A percentile compares a stretch with the other conserved stretches of the same genome.
Conservation (phyloP, 352 stramenopile species). For the Plasmopara halstedii region DNA sequence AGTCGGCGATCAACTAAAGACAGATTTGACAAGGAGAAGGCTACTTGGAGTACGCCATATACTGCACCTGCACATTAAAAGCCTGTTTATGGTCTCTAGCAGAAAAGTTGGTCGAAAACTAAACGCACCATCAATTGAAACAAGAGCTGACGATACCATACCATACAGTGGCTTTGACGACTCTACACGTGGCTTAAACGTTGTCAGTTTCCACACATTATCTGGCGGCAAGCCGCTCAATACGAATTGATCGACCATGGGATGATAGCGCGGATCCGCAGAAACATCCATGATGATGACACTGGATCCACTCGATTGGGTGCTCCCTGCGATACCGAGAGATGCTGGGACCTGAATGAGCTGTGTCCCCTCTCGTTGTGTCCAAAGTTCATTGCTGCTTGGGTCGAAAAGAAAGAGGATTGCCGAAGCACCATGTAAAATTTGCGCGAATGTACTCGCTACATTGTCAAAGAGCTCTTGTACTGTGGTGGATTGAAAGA, state of each 20-base stretch:
- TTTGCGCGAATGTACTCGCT: slow-evolving; percentile 27
- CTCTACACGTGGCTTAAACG: not conserved
- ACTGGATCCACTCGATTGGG: slow-evolving; percentile 29
- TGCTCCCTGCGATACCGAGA: slow-evolving; percentile 47
- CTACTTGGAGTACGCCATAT: slow-evolving; percentile 51
- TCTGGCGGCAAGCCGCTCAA: slow-evolving; percentile 16
- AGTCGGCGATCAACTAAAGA: slow-evolving; percentile 9
- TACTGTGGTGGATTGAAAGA: slow-evolving; percentile 24
- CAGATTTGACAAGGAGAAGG: slow-evolving; percentile 21
- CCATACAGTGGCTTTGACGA: slow-evolving; percentile 17
- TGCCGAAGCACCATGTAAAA: slow-evolving; percentile 32
- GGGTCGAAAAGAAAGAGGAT: slow-evolving; percentile 60
- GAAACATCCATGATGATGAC: slow-evolving; percentile 33
- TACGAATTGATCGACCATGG: slow-evolving; percentile 56
- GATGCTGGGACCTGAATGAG: slow-evolving; percentile 42
- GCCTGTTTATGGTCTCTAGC: no score
- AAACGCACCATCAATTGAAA: slow-evolving; percentile 31
- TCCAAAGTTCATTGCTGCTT: slow-evolving; percentile 59
- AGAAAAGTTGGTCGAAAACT: no score
- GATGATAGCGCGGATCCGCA: slow-evolving; percentile 46
- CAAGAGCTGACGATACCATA: slow-evolving; percentile 38
- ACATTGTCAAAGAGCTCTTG: slow-evolving; percentile 42
- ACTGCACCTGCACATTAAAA: slow-evolving; percentile 32
- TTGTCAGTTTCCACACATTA: slow-evolving; percentile 3
- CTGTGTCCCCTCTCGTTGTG: slow-evolving; percentile 35